These are phyloP conservation scores for Pouteria glomerata DNA, from an alignment of 148 eudicot genomes.

Conservation along the genomic window DNA sequence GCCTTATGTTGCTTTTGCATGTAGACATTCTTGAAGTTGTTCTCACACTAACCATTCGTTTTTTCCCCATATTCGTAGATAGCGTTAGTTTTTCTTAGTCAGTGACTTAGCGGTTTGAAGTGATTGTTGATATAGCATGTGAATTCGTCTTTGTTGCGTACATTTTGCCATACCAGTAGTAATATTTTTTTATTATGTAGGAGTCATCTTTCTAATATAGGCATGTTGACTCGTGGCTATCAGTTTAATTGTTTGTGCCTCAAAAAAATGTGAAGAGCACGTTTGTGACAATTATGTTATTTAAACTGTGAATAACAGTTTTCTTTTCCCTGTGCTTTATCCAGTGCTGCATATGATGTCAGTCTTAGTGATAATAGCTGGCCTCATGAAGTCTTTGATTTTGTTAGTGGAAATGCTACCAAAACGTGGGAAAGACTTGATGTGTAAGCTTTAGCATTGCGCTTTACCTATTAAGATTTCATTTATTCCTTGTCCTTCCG, in stretches of 20 bases:
- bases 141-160: background rate
- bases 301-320: background rate
- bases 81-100: background rate
- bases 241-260: background rate
- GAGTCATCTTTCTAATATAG: background rate
- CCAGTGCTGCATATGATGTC: conserved; percentile 91
- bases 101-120: background rate
- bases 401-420: conserved; percentile 66
- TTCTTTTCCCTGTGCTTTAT: background rate
- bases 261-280: background rate
- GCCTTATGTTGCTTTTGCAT: background rate
- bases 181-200: background rate
- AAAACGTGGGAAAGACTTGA: conserved; percentile 91
- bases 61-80: background rate
- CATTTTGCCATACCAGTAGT: background rate
- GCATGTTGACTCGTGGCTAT: background rate
- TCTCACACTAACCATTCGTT: background rate
- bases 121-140: background rate
- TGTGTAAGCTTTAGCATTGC: conserved; percentile 50
- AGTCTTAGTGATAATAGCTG: conserved; percentile 74
- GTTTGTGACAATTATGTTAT: background rate
- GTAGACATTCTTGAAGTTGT: background rate
- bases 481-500: background rate
- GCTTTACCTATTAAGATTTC: background rate
- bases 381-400: conserved; percentile 52